These are phyloP conservation scores for Gossypium aridum DNA, from an alignment of 441 rosid species.

Conservation along the genomic window DNA sequence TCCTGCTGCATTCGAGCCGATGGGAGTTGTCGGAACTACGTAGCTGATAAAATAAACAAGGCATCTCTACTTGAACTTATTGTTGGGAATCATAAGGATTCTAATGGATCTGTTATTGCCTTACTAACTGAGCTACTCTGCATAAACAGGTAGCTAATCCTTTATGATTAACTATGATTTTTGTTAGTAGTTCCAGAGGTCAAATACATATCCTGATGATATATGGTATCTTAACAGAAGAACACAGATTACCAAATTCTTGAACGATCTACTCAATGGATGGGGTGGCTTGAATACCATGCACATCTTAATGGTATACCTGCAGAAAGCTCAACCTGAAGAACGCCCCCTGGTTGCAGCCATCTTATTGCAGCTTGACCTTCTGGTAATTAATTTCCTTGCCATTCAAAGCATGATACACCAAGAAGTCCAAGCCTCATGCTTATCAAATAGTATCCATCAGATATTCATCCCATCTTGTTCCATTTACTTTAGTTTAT, in stretches of 20 bases:
- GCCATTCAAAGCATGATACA: neutral
- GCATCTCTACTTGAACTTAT: conserved; percentile 46
- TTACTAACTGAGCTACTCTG: conserved; percentile 43
- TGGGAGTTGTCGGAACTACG: conserved; percentile 39
- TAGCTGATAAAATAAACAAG: conserved; percentile 39
- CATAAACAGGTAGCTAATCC: conserved; percentile 34
- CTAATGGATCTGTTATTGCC: conserved; percentile 19
- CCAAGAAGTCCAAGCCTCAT: neutral
- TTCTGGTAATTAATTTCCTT: conserved; percentile 38
- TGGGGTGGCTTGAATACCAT: conserved; percentile 42
- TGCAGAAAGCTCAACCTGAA: conserved; percentile 38
- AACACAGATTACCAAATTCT: conserved; percentile 26
- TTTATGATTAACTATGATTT: neutral
- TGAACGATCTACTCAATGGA: conserved; percentile 31
- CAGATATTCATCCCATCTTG: neutral
- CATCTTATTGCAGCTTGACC: conserved; percentile 52
- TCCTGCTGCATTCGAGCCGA: conserved; percentile 41
- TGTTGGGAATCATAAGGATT: conserved; percentile 24
- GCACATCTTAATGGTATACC: conserved; percentile 44
- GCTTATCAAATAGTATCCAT: neutral
- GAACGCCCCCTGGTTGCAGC: conserved; percentile 49
- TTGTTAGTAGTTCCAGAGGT: neutral
- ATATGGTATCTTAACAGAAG: conserved; percentile 27
- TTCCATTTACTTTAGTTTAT: neutral
- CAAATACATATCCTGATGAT: conserved; percentile 5